Evolutionary conservation across 495 filamentous ascomycete genomes (phyloP), one percentile per base, ranked within the genome.

Genomic region (Lepidopterella palustris): DNA sequence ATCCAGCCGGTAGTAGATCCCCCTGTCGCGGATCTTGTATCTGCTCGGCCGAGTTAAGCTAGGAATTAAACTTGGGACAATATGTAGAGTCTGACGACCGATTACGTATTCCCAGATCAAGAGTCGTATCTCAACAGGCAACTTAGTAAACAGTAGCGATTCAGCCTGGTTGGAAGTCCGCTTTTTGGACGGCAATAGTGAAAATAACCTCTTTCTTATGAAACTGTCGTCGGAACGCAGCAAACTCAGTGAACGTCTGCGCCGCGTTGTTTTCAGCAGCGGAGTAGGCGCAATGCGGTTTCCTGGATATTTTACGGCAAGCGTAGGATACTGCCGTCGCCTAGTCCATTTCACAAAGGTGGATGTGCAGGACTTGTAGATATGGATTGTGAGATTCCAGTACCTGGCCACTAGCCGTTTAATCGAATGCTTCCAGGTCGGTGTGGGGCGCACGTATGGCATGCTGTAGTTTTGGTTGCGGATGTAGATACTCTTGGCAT

Each of bases 91-190:
- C 11, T 55, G 24, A 3, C 20, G 23, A 11, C 50, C 50, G 18
- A 61, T 18, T 5, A 28, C 39, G 4, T 18, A 31, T 9, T 25
- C 21, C 35, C 45, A 61, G n/a, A 61, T 57, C 25, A 25, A 27
- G 20, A 39, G 4, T 45, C 59, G 53, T 15, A 61, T 23, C 25
- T 61, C 59, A 18, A 29, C 8, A 4, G 59, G 59, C 2, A 61
- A 32, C 52, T 51, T 56, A 5, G 47, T 53, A n/a, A 61, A 24
- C 4, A 61, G 45, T 20, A 51, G 11, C 11, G 40, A 57, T 10
- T 32, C 11, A 1, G 15, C 6, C 23, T 61, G 59, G 6, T 25
- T 13, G 20, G 47, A 1, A 5, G 21, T 25, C n/a, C 21, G 47
- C 10, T 1, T 49, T 49, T 18, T 18, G n/a, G 45, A 11, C 45